Evolutionary conservation across 495 filamentous ascomycete species (phyloP).

Genomic region (Tetracladium marchalianum): DNA sequence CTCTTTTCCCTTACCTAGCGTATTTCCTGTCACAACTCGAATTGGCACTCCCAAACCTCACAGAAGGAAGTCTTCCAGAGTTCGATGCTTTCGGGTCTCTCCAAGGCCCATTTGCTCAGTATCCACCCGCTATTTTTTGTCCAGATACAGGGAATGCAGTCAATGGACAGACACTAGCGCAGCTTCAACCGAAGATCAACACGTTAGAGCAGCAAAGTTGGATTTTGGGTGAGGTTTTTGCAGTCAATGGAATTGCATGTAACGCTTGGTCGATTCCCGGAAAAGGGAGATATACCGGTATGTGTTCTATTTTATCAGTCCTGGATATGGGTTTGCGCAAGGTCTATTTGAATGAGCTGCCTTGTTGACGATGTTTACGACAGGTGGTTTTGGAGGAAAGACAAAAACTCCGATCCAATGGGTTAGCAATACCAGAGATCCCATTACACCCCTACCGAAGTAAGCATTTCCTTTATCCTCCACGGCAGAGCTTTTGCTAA

Average conservation of each 20-base stretch:
- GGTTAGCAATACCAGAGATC: constrained; percentile 11
- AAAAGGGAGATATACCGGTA: constrained; percentile 4
- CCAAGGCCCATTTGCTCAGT: not conserved
- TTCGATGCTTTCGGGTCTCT: not conserved
- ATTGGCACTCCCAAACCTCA: no score
- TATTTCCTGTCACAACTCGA: no score
- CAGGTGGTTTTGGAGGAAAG: constrained; percentile 7
- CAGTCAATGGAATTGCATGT: not conserved
- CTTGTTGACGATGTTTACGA: not conserved
- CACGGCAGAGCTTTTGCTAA: not conserved
- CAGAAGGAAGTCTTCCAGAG: not conserved
- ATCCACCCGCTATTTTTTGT: not conserved
- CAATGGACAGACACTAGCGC: not conserved
- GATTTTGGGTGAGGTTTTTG: not conserved
- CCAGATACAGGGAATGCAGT: constrained; percentile 2
- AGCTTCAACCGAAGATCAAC: not conserved
- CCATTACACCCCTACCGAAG: constrained; percentile 9
- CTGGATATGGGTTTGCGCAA: no score
- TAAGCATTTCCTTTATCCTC: not conserved
- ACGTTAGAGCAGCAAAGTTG: not conserved
- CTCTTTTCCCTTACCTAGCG: not conserved
- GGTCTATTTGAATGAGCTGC: not conserved
- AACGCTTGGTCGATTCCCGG: constrained; percentile 9
- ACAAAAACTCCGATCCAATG: constrained; percentile 13
- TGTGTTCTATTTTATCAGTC: no score